Conservation (phyloP, 148 eudicot genomes). For the Heliamphora exappendiculata region DNA sequence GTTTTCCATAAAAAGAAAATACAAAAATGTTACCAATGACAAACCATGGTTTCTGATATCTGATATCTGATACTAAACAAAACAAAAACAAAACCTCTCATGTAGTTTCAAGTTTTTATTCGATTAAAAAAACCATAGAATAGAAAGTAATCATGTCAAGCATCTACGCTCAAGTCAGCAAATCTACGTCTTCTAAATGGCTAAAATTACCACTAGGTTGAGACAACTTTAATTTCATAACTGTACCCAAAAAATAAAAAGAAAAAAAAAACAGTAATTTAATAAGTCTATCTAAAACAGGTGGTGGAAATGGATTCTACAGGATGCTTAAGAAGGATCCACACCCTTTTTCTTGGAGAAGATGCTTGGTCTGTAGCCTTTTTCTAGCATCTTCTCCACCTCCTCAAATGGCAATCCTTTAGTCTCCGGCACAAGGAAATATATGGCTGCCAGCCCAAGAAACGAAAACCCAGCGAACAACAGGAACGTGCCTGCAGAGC, state of each 20-base stretch:
- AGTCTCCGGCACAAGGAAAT: constrained; percentile 67
- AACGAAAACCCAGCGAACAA: constrained; percentile 52
- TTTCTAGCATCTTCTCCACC: constrained; percentile 69
- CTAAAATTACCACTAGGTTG: neutral
- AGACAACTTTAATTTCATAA: neutral
- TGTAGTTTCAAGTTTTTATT: no score
- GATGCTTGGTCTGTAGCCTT: constrained; percentile 50
- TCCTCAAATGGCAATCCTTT: constrained; percentile 76
- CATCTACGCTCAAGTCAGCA: neutral
- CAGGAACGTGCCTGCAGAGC: constrained; percentile 58
- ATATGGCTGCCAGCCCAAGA: constrained; percentile 45
- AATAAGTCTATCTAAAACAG: neutral
- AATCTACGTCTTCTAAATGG: neutral
- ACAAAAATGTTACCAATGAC: no score
- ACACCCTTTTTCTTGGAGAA: constrained; percentile 16
- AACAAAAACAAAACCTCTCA: no score
- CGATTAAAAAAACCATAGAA: neutral
- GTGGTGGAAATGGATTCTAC: neutral
- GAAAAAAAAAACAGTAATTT: no score
- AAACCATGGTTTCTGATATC: no score
- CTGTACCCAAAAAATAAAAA: no score
- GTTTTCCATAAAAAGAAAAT: no score
- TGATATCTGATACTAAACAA: no score
- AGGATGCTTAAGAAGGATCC: constrained; percentile 1
- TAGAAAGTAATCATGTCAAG: neutral